Percentiles rank a stretch among this genome's conserved stretches.
phyloP scores from a whole-genome alignment of 164 flowering plant genomes.

The Pachysandra terminalis region DNA sequence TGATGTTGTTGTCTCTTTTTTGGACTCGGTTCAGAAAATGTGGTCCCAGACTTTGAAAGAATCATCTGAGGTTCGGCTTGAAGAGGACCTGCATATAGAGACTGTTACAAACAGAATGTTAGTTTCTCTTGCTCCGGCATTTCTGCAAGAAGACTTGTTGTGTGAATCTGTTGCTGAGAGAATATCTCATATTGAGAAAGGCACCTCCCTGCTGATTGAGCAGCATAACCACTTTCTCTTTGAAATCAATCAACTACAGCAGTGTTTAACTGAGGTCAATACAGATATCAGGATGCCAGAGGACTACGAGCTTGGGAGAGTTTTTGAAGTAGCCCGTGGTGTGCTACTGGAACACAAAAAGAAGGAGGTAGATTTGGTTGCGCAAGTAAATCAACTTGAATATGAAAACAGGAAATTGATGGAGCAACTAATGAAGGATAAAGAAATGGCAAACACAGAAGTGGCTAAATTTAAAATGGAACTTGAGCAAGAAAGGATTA shows the following conservation, averaged over 20 bases:
- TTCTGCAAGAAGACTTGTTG: slow-evolving; percentile 33
- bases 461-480: slow-evolving; percentile 46
- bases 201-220: slow-evolving; percentile 35
- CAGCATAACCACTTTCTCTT: slow-evolving; percentile 42
- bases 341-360: slow-evolving; percentile 40
- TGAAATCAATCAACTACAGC: slow-evolving; percentile 44
- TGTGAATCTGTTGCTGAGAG: slow-evolving; percentile 44
- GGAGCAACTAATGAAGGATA: slow-evolving; percentile 49
- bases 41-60: slow-evolving; percentile 23
- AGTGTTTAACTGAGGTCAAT: slow-evolving; percentile 35
- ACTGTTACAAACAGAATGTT: slow-evolving; percentile 36
- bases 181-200: slow-evolving; percentile 44
- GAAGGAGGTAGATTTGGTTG: slow-evolving; percentile 42
- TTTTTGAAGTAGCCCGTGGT: slow-evolving; percentile 35
- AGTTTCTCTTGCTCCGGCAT: slow-evolving; percentile 35
- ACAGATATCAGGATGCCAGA: slow-evolving; percentile 28
- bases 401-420: slow-evolving; percentile 44
- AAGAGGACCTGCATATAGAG: slow-evolving; percentile 39
- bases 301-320: slow-evolving; percentile 32
- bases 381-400: slow-evolving; percentile 44
- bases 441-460: slow-evolving; percentile 37
- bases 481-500: slow-evolving; percentile 75
- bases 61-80: slow-evolving; percentile 25
- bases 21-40: slow-evolving; percentile 21
- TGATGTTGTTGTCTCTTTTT: slow-evolving; percentile 29